Conservation (phyloP, 2,329 filamentous ascomycete genomes). For the Epichloe uncinata region DNA sequence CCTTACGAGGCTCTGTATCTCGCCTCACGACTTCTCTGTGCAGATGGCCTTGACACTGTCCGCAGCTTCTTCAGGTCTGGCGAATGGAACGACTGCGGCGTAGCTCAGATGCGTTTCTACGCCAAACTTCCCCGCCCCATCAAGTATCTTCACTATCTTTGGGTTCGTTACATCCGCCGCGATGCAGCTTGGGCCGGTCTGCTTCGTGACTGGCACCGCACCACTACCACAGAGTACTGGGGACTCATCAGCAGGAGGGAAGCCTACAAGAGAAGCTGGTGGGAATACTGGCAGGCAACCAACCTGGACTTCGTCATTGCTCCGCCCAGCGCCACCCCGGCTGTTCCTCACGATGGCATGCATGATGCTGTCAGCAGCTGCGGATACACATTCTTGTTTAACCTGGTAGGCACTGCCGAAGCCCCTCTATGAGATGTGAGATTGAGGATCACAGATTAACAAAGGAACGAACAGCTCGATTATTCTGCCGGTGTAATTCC, state of each 20-base stretch:
- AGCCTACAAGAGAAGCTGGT: constrained; percentile 63
- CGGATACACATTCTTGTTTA: constrained; percentile 90
- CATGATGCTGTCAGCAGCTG: constrained; percentile 72
- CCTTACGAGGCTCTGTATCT: constrained; percentile 65
- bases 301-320: constrained; percentile 67
- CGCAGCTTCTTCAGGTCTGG: constrained; percentile 61
- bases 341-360: constrained; percentile 79
- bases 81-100: constrained; percentile 70
- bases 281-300: constrained; percentile 68
- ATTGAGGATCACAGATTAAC: not conserved
- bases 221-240: constrained; percentile 71
- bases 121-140: constrained; percentile 60
- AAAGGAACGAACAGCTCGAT: constrained; percentile 46
- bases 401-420: constrained; percentile 42
- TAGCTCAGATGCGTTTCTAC: constrained; percentile 59
- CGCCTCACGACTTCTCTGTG: constrained; percentile 68
- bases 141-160: constrained; percentile 79
- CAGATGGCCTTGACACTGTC: constrained; percentile 73
- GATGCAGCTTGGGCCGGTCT: constrained; percentile 70
- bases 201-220: constrained; percentile 58
- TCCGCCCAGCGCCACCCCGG: constrained; percentile 82
- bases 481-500: constrained; percentile 75
- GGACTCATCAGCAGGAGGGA: constrained; percentile 71
- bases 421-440: not conserved
- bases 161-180: constrained; percentile 68